phyloP scores from a whole-genome alignment of 257 asterid species.

The Solanum gandarillasii region DNA sequence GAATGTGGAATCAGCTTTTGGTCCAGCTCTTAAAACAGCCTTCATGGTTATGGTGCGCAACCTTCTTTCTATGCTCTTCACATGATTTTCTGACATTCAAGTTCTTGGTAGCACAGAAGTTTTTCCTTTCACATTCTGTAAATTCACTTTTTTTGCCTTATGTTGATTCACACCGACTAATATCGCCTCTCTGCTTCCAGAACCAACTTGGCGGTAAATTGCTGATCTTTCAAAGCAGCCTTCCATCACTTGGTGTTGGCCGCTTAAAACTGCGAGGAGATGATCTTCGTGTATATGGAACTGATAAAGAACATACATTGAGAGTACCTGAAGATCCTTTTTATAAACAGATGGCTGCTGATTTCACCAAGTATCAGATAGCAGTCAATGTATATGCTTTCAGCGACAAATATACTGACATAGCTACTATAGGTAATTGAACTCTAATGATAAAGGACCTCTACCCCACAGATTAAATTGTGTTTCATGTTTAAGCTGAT shows the following conservation, averaged over 20 bases:
- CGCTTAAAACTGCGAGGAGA: conserved; percentile 91
- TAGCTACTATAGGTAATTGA: conserved; percentile 76
- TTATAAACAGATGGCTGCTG: conserved; percentile 99
- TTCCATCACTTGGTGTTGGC: conserved; percentile 96
- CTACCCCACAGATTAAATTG: background rate
- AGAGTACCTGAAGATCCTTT: conserved; percentile 96
- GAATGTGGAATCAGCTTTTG: conserved; percentile 98
- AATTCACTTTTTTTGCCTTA: background rate
- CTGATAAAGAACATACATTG: conserved; percentile 78
- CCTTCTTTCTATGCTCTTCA: background rate
- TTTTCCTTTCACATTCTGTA: background rate
- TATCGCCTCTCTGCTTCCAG: conserved; percentile 35
- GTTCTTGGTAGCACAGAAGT: background rate
- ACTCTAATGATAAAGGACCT: background rate
- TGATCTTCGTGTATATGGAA: conserved; percentile 71
- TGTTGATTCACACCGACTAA: background rate
- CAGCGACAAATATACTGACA: conserved; percentile 84
- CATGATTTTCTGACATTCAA: background rate
- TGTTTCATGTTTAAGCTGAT: background rate
- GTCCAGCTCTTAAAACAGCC: conserved; percentile 95
- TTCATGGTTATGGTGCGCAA: conserved; percentile 85
- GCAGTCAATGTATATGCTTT: conserved; percentile 87
- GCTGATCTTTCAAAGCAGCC: conserved; percentile 80
- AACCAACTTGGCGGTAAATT: conserved; percentile 95
- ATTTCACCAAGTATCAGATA: conserved; percentile 87